phyloP scores from a whole-genome alignment of 495 filamentous ascomycete genomes.

The Penicillium flavigenum region DNA sequence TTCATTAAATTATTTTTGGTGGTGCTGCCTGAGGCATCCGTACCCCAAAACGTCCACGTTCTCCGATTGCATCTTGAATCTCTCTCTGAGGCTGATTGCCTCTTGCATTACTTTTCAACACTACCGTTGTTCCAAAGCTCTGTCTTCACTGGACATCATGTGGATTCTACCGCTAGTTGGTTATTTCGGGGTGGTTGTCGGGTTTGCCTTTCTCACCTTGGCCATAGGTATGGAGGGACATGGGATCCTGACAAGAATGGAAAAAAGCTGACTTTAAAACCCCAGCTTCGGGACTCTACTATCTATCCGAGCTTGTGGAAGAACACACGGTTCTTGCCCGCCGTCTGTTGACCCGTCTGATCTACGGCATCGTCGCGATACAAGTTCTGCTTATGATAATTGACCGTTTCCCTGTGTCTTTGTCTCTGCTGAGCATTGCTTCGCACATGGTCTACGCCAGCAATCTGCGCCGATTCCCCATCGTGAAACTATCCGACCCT shows the following conservation, averaged over 20 bases:
- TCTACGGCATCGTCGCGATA: constrained; percentile 76
- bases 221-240: constrained; percentile 68
- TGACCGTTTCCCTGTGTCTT: constrained; percentile 76
- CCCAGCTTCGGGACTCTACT: constrained; percentile 94
- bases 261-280: constrained; percentile 14
- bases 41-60: constrained; percentile 20
- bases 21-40: constrained; percentile 30
- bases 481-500: constrained; percentile 85
- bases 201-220: constrained; percentile 90
- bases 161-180: constrained; percentile 90
- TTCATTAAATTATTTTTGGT: constrained; percentile 20
- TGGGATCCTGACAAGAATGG: constrained; percentile 8
- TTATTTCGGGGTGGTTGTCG: constrained; percentile 81
- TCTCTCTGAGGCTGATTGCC: background rate
- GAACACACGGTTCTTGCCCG: constrained; percentile 94
- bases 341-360: constrained; percentile 75
- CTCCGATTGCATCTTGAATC: constrained; percentile 5
- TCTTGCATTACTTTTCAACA: constrained; percentile 2
- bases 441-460: constrained; percentile 87
- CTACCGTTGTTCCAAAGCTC: background rate
- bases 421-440: constrained; percentile 71
- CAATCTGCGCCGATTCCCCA: constrained; percentile 83
- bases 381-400: constrained; percentile 74
- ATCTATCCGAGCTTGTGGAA: constrained; percentile 96
- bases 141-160: constrained; percentile 52